These are phyloP conservation scores for Thinopyrum elongatum DNA, from an alignment of 176 grass and related monocot genomes.

Conservation along the genomic window DNA sequence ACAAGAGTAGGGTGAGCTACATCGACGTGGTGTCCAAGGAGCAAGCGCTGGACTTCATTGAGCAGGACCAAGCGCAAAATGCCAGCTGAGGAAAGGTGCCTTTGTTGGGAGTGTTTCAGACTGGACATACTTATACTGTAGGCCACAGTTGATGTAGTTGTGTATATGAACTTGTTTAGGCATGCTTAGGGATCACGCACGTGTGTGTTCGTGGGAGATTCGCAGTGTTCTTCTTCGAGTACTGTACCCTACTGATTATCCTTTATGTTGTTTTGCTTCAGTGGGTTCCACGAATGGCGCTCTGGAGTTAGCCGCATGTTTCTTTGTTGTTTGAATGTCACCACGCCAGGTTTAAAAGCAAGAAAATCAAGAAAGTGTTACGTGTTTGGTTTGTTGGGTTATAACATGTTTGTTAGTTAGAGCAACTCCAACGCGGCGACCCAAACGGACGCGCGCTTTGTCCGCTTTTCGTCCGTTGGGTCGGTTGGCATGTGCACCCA, in stretches of 20 bases:
- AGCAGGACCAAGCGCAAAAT: constrained; percentile 84
- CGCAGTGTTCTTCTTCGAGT: not conserved
- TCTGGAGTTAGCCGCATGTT: not conserved
- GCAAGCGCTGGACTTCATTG: constrained; percentile 84
- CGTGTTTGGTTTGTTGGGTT: not conserved
- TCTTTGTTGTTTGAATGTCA: not conserved
- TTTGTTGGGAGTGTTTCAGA: not conserved
- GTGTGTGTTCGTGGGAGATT: not conserved
- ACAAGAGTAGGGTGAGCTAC: constrained; percentile 79
- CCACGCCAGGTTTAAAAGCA: not conserved
- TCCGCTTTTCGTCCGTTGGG: too few relatives aligned
- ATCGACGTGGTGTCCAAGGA: constrained; percentile 78
- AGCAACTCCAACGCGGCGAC: too few relatives aligned
- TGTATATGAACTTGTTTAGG: constrained; percentile 6
- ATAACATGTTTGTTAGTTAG: not conserved
- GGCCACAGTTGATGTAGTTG: not conserved
- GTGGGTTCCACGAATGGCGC: not conserved
- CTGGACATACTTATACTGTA: not conserved
- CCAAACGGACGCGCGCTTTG: too few relatives aligned
- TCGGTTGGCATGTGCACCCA: too few relatives aligned
- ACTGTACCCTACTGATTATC: not conserved
- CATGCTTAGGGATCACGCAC: not conserved
- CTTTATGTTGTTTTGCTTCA: not conserved
- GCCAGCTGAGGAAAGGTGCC: constrained; percentile 30
- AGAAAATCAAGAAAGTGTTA: not conserved